These are phyloP conservation scores for Pleurotus ostreatus DNA, from an alignment of 768 basidiomycete genomes.

Conservation along the genomic window DNA sequence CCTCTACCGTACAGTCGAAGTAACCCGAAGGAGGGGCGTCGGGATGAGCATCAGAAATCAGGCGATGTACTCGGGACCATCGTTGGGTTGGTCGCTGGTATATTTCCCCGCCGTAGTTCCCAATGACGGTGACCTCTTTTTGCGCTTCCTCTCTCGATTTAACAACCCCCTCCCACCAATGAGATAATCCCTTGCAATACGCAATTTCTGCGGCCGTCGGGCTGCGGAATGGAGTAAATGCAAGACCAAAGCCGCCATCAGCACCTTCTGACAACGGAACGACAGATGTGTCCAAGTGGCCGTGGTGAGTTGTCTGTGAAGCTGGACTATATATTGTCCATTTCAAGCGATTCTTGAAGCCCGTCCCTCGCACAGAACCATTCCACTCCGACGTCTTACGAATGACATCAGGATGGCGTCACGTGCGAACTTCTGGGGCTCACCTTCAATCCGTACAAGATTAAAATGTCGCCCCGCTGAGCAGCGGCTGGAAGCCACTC, in stretches of 20 bases:
- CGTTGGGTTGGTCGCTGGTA: slow-evolving; percentile 10
- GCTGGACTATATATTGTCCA: slow-evolving; percentile 54
- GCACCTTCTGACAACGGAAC: slow-evolving; percentile 32
- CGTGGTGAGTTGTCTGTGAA: slow-evolving; percentile 32
- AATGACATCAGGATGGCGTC: not conserved
- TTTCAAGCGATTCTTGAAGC: slow-evolving; percentile 40
- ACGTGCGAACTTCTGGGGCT: no score
- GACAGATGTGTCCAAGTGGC: slow-evolving; percentile 22
- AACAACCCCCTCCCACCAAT: slow-evolving; percentile 41
- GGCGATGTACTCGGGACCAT: slow-evolving; percentile 33
- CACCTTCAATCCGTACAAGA: slow-evolving; percentile 4
- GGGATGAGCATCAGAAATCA: slow-evolving; percentile 49
- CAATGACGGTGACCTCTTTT: not conserved
- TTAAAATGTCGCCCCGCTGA: not conserved
- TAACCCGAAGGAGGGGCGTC: slow-evolving; percentile 40
- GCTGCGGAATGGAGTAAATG: slow-evolving; percentile 41
- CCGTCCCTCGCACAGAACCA: slow-evolving; percentile 31
- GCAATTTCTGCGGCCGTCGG: slow-evolving; percentile 33
- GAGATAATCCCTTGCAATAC: slow-evolving; percentile 39
- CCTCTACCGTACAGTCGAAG: slow-evolving; percentile 65
- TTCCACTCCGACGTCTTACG: slow-evolving; percentile 29
- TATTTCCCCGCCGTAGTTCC: slow-evolving; percentile 5
- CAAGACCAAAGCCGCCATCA: slow-evolving; percentile 32
- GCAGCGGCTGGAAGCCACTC: slow-evolving; percentile 48
- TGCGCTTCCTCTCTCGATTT: slow-evolving; percentile 7